These are phyloP conservation scores for Penicillium sp. DNA, from an alignment of 2,329 filamentous ascomycete genomes.

Conservation along the genomic window DNA sequence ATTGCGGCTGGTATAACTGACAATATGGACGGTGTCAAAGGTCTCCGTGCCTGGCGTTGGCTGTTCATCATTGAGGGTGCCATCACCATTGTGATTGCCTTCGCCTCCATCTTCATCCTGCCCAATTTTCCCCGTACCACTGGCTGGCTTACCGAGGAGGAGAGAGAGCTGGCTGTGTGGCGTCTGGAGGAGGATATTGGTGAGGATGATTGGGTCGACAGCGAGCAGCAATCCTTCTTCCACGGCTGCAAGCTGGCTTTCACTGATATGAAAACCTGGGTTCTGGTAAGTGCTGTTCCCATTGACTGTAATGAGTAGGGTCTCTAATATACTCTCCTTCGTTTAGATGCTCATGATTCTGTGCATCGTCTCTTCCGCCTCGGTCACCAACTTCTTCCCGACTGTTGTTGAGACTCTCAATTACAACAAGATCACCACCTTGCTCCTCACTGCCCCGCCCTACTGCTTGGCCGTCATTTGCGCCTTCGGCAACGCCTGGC, in stretches of 20 bases:
- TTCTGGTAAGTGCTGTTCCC: constrained; percentile 43
- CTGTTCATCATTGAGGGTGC: constrained; percentile 67
- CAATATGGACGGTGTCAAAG: constrained; percentile 55
- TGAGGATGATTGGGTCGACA: constrained; percentile 58
- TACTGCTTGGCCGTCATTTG: constrained; percentile 58
- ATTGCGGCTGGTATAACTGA: constrained; percentile 60
- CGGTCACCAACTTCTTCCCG: constrained; percentile 64
- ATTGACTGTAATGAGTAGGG: background rate
- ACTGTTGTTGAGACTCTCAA: constrained; percentile 64
- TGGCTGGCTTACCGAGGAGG: constrained; percentile 55
- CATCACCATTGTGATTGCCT: constrained; percentile 58
- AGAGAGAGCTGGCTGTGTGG: constrained; percentile 55
- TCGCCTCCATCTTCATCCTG: constrained; percentile 55
- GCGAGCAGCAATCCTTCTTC: constrained; percentile 48
- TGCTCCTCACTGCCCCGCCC: constrained; percentile 61
- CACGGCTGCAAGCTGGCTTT: constrained; percentile 55
- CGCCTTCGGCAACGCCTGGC: constrained; percentile 61
- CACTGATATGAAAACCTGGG: constrained; percentile 56
- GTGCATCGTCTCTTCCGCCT: constrained; percentile 53
- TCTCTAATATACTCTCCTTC: background rate
- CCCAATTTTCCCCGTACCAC: constrained; percentile 63
- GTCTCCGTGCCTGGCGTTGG: constrained; percentile 58
- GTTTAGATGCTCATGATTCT: constrained; percentile 52
- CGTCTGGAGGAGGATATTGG: constrained; percentile 60
- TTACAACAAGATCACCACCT: constrained; percentile 56